phyloP scores from a whole-genome alignment of 75 land plant genomes.

The Selaginella tamariscina region DNA sequence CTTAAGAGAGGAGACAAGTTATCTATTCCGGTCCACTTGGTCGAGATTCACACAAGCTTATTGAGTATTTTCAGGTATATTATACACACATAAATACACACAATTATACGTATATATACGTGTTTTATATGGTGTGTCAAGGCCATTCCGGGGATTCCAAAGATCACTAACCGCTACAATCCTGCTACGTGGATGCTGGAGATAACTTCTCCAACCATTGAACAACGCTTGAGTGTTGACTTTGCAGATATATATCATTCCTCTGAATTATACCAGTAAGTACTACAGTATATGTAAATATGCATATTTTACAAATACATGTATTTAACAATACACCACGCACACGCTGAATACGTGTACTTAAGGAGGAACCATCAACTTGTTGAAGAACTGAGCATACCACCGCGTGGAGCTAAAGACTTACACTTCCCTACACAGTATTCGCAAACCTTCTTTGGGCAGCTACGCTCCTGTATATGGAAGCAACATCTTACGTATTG shows the following conservation, averaged over 20 bases:
- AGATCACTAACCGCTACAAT: background rate
- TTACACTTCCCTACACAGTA: constrained; percentile 20
- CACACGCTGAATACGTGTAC: background rate
- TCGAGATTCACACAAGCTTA: constrained; percentile 41
- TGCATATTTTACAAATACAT: background rate
- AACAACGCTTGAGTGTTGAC: constrained; percentile 4
- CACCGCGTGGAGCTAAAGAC: background rate
- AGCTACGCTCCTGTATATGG: constrained; percentile 20
- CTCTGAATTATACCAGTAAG: constrained; percentile 1
- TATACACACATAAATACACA: too few relatives aligned
- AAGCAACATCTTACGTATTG: constrained; percentile 19
- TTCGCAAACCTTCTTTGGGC: constrained; percentile 14
- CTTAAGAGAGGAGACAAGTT: constrained; percentile 82
- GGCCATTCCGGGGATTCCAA: constrained; percentile 10
- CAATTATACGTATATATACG: too few relatives aligned
- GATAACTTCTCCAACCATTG: background rate
- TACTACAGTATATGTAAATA: background rate
- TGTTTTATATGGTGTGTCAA: background rate
- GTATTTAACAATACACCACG: background rate
- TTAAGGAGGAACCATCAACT: constrained; percentile 20
- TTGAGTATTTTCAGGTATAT: constrained; percentile 74
- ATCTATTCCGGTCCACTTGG: constrained; percentile 73
- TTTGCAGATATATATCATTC: constrained; percentile 1
- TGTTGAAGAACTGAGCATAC: constrained; percentile 14
- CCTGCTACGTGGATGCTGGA: constrained; percentile 14